Percentiles rank a stretch among this genome's conserved stretches.
Conservation (phyloP, 2,329 filamentous ascomycete genomes). For the Lasiodiplodia sp. region DNA sequence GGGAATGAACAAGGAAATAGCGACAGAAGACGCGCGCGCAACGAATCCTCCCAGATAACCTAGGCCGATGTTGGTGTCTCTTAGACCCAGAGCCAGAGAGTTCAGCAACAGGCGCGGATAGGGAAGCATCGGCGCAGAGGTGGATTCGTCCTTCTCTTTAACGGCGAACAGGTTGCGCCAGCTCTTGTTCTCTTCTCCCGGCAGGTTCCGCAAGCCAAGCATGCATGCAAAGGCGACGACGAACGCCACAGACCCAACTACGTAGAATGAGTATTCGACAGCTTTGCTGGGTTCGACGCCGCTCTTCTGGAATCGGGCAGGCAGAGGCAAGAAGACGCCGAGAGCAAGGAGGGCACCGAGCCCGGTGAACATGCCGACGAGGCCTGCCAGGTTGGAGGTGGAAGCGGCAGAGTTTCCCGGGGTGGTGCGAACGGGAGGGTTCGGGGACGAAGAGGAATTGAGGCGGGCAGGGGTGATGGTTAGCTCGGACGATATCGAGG, state of each 20-base stretch:
- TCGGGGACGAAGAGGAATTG: conserved; percentile 38
- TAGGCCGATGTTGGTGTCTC: conserved; percentile 78
- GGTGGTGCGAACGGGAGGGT: conserved; percentile 49
- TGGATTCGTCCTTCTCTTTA: conserved; percentile 33
- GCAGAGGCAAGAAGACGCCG: conserved; percentile 82
- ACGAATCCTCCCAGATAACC: conserved; percentile 92
- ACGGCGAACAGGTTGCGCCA: conserved; percentile 57
- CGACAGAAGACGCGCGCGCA: conserved; percentile 90
- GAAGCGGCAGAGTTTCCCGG: conserved; percentile 55
- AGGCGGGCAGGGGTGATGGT: conserved; percentile 73
- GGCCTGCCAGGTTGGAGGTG: conserved; percentile 76
- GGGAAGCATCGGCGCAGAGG: conserved; percentile 60
- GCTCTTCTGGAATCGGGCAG: conserved; percentile 76
- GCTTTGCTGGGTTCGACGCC: conserved; percentile 77
- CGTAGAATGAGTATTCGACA: conserved; percentile 85
- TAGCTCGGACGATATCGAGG: conserved; percentile 75
- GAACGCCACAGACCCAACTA: conserved; percentile 77
- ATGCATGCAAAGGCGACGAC: conserved; percentile 77
- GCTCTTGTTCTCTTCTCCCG: conserved; percentile 80
- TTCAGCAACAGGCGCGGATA: conserved; percentile 53
- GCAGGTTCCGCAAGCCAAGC: conserved; percentile 72
- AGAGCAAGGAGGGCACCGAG: conserved; percentile 89
- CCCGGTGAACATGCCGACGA: conserved; percentile 91
- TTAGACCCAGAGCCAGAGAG: conserved; percentile 68
- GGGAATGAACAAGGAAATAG: conserved; percentile 93